A percentile compares a stretch with the other conserved stretches of the same genome.
Conservation (phyloP, 1,139 yeast species). For the Pichia norvegensis region DNA sequence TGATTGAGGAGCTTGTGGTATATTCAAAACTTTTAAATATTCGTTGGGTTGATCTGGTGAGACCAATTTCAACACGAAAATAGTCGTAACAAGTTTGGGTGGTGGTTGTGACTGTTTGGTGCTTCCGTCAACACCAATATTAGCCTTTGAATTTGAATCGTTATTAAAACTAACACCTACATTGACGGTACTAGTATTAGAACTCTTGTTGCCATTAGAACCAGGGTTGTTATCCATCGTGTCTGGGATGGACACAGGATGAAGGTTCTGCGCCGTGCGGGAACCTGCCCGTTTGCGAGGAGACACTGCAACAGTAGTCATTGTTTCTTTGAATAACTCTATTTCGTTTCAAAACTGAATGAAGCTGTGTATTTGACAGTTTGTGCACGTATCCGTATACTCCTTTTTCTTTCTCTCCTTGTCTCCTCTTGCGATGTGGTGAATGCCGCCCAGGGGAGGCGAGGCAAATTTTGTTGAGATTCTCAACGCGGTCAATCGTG, state of each 20-base stretch:
- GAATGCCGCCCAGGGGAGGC: background rate
- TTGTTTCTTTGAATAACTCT: background rate
- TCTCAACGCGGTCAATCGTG: no score
- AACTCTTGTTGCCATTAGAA: background rate
- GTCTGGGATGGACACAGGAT: constrained; percentile 18
- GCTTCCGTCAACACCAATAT: background rate
- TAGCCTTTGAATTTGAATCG: background rate
- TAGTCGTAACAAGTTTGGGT: constrained; percentile 18
- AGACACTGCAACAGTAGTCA: background rate
- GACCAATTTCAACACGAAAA: constrained; percentile 51
- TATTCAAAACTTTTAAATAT: constrained; percentile 58
- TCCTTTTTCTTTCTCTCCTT: no score
- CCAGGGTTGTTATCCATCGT: background rate
- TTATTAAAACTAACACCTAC: background rate
- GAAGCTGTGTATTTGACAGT: no score
- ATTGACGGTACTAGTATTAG: background rate
- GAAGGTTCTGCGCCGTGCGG: constrained; percentile 26
- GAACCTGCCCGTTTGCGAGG: constrained; percentile 27
- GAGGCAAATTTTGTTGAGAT: background rate
- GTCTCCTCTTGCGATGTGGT: background rate
- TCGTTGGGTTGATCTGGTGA: constrained; percentile 71
- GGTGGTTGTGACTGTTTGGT: constrained; percentile 9
- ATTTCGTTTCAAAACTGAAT: background rate
- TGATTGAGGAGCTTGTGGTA: constrained; percentile 79
- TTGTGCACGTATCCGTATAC: no score